Evolutionary conservation across 148 eudicot species (phyloP), one percentile per base, ranked within the genome.

Genomic region (Cornus controversa): DNA sequence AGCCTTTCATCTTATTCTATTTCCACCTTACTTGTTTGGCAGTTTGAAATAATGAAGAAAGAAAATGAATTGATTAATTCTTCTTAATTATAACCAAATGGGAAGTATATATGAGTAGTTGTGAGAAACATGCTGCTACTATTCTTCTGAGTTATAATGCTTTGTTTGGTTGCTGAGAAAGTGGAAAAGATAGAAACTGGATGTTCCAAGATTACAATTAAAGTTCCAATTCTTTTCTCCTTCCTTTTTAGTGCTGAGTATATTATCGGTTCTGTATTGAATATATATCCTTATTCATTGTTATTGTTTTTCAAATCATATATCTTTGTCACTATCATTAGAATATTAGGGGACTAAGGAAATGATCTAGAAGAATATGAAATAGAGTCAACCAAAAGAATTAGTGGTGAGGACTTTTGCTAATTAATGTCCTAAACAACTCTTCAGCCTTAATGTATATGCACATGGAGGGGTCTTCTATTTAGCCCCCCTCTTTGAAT

Each of bases 391-490:
- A 70, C 73, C 23, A 40, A 11, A 13, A 27, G 47, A 62, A 62
- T 23, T 60, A 6, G 37, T 57, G 68, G n/a, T 36, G 20, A 40
- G 75, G 50, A 74, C 25, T 60, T 6, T 15, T 34, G 67, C 67
- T 15, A 5, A n/a, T n/a, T n/a, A 53, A 73, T 15, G 34, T 24
- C n/a, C 47, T 60, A n/a, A 34, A 58, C 22, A 15, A 22, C 27
- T 74, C 10, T 16, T 18, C 77, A 63, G 69, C 77, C 58, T 74
- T 74, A 23, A 22, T 25, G 67, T 37, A 53, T 63, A 2, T 15
- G 77, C 77, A 74, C 77, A 74, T 74, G 77, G 77, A 74, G 54
- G 54, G 68, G 76, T 62, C 76, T 37, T 74, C n/a, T n/a, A n/a
- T n/a, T n/a, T n/a, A n/a, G n/a, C n/a, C n/a, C n/a, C n/a, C n/a